Evolutionary conservation across 2,329 filamentous ascomycete genomes (phyloP).

Genomic region (Whalleya microplaca): DNA sequence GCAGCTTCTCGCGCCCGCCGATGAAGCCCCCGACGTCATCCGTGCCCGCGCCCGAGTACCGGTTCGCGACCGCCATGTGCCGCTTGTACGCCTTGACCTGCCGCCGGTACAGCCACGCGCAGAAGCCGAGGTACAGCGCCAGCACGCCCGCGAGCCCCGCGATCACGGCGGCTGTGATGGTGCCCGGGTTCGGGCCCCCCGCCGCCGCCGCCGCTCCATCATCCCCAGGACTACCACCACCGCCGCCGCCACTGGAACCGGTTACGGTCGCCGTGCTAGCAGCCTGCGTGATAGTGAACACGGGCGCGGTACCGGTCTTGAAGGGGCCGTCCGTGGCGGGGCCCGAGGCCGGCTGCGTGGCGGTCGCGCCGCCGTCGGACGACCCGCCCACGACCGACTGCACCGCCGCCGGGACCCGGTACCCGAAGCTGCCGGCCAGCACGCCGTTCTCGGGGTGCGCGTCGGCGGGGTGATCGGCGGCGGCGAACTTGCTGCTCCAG

Average conservation of each 20-base stretch:
- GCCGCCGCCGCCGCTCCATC: background rate
- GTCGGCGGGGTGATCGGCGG: constrained; percentile 54
- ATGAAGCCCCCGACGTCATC: constrained; percentile 4
- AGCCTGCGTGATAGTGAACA: constrained; percentile 66
- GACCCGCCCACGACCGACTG: constrained; percentile 66
- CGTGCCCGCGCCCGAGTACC: constrained; percentile 43
- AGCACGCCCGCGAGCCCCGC: constrained; percentile 67
- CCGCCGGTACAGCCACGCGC: constrained; percentile 73
- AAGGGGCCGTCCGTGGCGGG: constrained; percentile 70
- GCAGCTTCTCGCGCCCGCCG: constrained; percentile 33
- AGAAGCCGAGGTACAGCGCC: constrained; percentile 70
- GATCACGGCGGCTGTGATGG: constrained; percentile 56
- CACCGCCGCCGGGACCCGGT: constrained; percentile 66
- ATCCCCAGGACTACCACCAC: constrained; percentile 44
- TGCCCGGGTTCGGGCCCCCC: constrained; percentile 40
- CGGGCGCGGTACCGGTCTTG: constrained; percentile 69
- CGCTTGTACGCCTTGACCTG: constrained; percentile 71
- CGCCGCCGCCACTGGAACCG: constrained; percentile 38
- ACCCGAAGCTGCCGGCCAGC: constrained; percentile 63
- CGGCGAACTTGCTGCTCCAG: constrained; percentile 67
- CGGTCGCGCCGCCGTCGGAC: constrained; percentile 64
- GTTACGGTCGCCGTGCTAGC: constrained; percentile 52
- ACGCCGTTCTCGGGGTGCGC: constrained; percentile 54
- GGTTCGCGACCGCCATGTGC: constrained; percentile 68
- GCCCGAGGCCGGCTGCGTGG: constrained; percentile 65